Evolutionary conservation across 768 basidiomycete genomes (phyloP), one percentile per base, ranked within the genome.

Genomic region (Udeniomyces megalosporus): DNA sequence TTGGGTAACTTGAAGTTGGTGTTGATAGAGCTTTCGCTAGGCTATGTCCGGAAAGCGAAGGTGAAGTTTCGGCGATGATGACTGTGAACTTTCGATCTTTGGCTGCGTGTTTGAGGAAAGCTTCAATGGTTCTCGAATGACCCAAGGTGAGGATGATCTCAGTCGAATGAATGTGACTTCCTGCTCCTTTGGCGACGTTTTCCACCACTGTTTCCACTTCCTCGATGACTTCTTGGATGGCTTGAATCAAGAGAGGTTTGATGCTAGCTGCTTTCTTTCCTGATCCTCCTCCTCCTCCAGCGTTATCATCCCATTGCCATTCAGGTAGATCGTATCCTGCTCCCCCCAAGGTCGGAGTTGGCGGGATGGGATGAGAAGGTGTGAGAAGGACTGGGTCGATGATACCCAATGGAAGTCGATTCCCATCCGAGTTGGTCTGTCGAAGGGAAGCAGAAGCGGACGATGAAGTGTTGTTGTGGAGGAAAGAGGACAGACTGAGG

Each of bases 111-210:
- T 89, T 93, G 48, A 99, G 77, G 76, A 96, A 99, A 8, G 86
- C 80, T 71, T 90, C 90, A 5, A 99, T 89, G 0, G 93, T 96
- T 70, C 79, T 84, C 38, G 95, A 97, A 75, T 86, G 82, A n/a
- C 92, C 91, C 55, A 97, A 80, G 2, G 88, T 93, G 59, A 93
- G 73, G 66, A 99, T 88, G 68, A 96, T 91, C 74, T 97, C 93
- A 67, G 95, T 91, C n/a, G 91, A 89, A 73, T 97, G 93, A 64
- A 99, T 86, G 71, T 97, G 92, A 72, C 95, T 91, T 74, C 82
- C 86, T 2, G 92, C 89, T 68, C 86, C 88, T 76, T 88, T 93
- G 10, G 88, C 86, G 22, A 97, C 84, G 68, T 85, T 91, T 68
- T 95, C 88, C 68, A 96, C 89, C 1, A 93, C 92, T 2, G 88